Evolutionary conservation across 2,329 filamentous ascomycete species (phyloP).

Genomic region (Ophiosphaerella herpotricha): DNA sequence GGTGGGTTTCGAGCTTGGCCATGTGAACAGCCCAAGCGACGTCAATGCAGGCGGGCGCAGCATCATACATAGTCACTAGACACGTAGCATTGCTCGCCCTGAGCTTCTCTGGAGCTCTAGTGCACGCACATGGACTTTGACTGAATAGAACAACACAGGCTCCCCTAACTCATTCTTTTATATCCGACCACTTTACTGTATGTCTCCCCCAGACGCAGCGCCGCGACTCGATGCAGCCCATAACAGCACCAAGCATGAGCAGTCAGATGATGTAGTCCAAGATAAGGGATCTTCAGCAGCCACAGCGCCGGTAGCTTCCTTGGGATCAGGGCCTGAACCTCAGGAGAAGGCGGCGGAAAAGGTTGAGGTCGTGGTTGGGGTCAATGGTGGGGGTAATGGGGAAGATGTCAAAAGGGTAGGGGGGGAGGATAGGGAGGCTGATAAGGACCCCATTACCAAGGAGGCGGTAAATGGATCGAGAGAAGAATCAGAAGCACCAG

Average conservation of each 20-base stretch:
- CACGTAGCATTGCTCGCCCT: constrained; percentile 2
- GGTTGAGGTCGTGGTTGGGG: constrained; percentile 6
- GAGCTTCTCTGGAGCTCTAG: constrained; percentile 14
- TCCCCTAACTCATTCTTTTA: constrained; percentile 5
- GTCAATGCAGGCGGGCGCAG: constrained; percentile 11
- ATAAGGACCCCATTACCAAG: background rate
- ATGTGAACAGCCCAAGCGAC: constrained; percentile 16
- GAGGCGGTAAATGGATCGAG: background rate
- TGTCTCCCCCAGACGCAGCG: constrained; percentile 42
- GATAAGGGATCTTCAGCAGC: constrained; percentile 7
- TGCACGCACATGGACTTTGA: constrained; percentile 25
- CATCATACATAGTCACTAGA: constrained; percentile 8
- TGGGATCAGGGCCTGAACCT: background rate
- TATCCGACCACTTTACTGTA: constrained; percentile 29
- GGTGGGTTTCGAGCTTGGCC: constrained; percentile 12
- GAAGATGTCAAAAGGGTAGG: constrained; percentile 4
- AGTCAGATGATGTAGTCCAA: constrained; percentile 20
- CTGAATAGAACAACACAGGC: constrained; percentile 5
- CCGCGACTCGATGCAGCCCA: constrained; percentile 37
- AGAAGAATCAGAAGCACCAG: background rate
- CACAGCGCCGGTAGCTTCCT: background rate
- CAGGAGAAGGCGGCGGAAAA: constrained; percentile 12
- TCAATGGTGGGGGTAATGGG: constrained; percentile 3
- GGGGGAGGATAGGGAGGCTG: background rate
- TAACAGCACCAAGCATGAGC: constrained; percentile 21